A percentile compares a stretch with the other conserved stretches of the same genome.
These are phyloP conservation scores for Cucumis melo DNA, from an alignment of 306 rosid genomes.

Conservation along the genomic window DNA sequence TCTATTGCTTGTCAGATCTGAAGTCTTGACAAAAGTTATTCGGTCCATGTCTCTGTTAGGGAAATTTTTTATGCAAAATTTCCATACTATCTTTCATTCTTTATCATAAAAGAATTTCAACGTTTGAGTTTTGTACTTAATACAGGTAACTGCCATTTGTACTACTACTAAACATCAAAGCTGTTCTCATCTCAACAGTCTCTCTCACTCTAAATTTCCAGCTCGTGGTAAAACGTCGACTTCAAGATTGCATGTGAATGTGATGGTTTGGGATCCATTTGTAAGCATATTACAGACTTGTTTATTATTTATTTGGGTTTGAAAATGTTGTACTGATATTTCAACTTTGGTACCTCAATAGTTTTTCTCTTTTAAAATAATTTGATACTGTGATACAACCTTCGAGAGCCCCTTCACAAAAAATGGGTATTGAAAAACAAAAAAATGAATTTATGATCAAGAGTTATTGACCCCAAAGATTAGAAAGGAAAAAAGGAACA, in stretches of 20 bases:
- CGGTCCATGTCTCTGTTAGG: not conserved
- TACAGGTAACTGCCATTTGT: not conserved
- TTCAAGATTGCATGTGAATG: not conserved
- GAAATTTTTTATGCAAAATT: not conserved
- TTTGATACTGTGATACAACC: not conserved
- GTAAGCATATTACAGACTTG: constrained; percentile 1
- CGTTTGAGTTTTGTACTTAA: not conserved
- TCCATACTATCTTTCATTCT: not conserved
- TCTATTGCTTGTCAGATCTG: not conserved
- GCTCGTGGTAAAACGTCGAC: not conserved
- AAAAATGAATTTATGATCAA: not conserved
- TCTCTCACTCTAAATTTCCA: not conserved
- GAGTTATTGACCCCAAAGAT: constrained; percentile 1
- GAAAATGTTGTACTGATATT: not conserved
- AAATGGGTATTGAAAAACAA: constrained; percentile 3
- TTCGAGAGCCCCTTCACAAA: not conserved
- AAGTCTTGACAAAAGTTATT: not conserved
- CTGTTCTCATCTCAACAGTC: not conserved
- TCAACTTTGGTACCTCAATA: not conserved
- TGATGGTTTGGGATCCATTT: not conserved
- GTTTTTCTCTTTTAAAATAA: not conserved
- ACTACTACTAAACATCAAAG: not conserved
- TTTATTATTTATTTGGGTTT: not conserved
- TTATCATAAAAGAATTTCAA: not conserved
- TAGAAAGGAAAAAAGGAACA: not conserved